Conservation (phyloP, 164 flowering plant genomes). For the Macadamia integrifolia region DNA sequence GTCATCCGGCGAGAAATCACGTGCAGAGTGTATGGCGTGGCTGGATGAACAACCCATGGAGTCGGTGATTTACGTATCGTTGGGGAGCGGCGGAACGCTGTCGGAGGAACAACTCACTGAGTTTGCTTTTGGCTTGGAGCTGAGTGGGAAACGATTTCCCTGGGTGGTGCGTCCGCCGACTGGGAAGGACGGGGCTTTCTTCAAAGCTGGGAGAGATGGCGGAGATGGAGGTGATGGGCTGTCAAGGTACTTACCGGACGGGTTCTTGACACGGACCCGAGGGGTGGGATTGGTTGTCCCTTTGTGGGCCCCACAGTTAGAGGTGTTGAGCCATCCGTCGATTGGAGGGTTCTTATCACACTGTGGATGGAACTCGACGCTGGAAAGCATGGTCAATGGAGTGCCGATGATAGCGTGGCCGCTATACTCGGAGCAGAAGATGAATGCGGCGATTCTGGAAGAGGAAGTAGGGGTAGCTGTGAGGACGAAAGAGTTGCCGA, state of each 20-base stretch:
- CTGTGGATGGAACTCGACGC: conserved; percentile 21
- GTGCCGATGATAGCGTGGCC: conserved; percentile 28
- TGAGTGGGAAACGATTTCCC: conserved; percentile 18
- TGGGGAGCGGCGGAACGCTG: conserved; percentile 11
- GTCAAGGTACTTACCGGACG: conserved; percentile 8
- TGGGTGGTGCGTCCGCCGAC: conserved; percentile 16
- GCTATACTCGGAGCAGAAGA: conserved; percentile 17
- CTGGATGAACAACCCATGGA: conserved; percentile 23
- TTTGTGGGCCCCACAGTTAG: conserved; percentile 19
- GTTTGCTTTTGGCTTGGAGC: conserved; percentile 27
- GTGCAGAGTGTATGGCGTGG: conserved; percentile 16
- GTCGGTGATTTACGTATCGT: no score
- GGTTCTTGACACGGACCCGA: conserved; percentile 11
- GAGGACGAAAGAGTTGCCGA: neutral
- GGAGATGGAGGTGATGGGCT: neutral
- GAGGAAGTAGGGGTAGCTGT: conserved; percentile 13
- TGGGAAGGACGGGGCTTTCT: neutral
- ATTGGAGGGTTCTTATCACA: conserved; percentile 22
- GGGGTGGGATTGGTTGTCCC: conserved; percentile 11
- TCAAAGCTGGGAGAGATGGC: neutral
- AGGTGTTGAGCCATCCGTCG: conserved; percentile 12
- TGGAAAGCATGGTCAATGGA: conserved; percentile 20
- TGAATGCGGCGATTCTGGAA: conserved; percentile 15
- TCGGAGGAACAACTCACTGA: conserved; percentile 28
- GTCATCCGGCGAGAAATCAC: neutral